Percentiles rank a stretch among this genome's conserved stretches.
phyloP scores from a whole-genome alignment of 2,329 filamentous ascomycete genomes.

The Akanthomyces muscarius region DNA sequence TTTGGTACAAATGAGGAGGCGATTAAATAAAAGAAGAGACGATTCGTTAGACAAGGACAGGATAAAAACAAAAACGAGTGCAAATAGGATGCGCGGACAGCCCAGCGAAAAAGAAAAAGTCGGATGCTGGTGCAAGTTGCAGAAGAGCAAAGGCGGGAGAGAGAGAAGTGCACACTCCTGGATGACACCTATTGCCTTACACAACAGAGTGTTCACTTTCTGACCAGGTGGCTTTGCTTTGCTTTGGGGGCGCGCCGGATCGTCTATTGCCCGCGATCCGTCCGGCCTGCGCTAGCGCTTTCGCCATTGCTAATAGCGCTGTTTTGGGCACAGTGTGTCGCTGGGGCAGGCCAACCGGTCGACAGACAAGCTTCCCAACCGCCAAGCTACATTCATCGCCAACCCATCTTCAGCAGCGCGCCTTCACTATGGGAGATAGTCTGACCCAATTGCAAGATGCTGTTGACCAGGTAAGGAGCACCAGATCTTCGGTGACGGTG shows the following conservation, averaged over 20 bases:
- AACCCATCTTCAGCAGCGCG: background rate
- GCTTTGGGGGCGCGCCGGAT: slow-evolving; percentile 21
- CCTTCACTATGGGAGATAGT: slow-evolving; percentile 62
- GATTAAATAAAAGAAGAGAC: background rate
- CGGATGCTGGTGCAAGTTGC: slow-evolving; percentile 5
- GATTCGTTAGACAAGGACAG: background rate
- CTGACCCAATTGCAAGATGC: slow-evolving; percentile 83
- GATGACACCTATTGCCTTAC: slow-evolving; percentile 18
- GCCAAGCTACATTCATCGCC: too few species aligned
- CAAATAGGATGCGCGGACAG: background rate
- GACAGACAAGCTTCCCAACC: slow-evolving; percentile 2
- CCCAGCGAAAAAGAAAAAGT: background rate
- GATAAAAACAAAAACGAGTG: background rate
- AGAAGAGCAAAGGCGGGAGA: background rate
- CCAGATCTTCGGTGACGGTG: too few species aligned
- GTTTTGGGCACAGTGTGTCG: background rate
- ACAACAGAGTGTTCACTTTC: slow-evolving; percentile 38
- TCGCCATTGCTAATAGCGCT: background rate
- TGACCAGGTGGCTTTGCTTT: slow-evolving; percentile 16
- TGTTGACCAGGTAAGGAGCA: slow-evolving; percentile 64
- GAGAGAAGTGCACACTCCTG: slow-evolving; percentile 6
- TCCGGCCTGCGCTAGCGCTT: background rate
- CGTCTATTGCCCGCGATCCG: slow-evolving; percentile 29
- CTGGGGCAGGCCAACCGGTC: background rate
- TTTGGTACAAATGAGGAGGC: background rate